phyloP scores from a whole-genome alignment of 2,329 filamentous ascomycete species.

The Alternaria solani region DNA sequence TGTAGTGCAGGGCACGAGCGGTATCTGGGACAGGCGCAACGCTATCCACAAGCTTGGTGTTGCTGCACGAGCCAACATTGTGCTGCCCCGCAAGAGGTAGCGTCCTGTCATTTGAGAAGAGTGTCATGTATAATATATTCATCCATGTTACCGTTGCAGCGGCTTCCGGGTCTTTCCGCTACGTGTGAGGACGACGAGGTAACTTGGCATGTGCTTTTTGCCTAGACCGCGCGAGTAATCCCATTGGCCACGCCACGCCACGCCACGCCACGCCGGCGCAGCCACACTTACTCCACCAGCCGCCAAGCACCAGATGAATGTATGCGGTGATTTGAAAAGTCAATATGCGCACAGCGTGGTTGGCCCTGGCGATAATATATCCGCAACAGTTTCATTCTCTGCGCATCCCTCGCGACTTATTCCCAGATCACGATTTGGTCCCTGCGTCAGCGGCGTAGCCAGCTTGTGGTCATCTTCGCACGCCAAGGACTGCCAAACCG shows the following conservation, averaged over 20 bases:
- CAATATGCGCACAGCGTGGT: not conserved
- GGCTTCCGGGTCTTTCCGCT: not conserved
- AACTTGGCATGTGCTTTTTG: not conserved
- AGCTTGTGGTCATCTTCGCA: slow-evolving; percentile 6
- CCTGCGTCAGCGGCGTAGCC: slow-evolving; percentile 11
- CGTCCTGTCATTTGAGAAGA: not conserved
- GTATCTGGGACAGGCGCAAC: slow-evolving; percentile 83
- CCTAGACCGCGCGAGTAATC: slow-evolving; percentile 6
- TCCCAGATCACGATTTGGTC: not conserved
- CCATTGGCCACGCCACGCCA: slow-evolving; percentile 10
- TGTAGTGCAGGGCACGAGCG: slow-evolving; percentile 85
- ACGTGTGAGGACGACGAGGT: slow-evolving; percentile 1
- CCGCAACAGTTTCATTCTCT: not conserved
- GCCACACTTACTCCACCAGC: slow-evolving; percentile 28
- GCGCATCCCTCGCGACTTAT: not conserved
- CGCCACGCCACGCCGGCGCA: slow-evolving; percentile 18
- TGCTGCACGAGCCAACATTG: slow-evolving; percentile 76
- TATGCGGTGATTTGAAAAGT: not conserved
- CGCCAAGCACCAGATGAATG: slow-evolving; percentile 4
- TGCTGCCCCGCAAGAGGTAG: slow-evolving; percentile 45
- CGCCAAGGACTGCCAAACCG: slow-evolving; percentile 30
- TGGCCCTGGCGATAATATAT: not conserved
- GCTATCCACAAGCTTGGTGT: slow-evolving; percentile 83
- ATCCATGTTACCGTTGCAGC: not conserved
- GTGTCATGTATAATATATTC: slow-evolving; percentile 7